Percentiles rank a stretch among this genome's conserved stretches.
Conservation (phyloP, 2,329 filamentous ascomycete genomes). For the Phyllosticta paracitricarpa region DNA sequence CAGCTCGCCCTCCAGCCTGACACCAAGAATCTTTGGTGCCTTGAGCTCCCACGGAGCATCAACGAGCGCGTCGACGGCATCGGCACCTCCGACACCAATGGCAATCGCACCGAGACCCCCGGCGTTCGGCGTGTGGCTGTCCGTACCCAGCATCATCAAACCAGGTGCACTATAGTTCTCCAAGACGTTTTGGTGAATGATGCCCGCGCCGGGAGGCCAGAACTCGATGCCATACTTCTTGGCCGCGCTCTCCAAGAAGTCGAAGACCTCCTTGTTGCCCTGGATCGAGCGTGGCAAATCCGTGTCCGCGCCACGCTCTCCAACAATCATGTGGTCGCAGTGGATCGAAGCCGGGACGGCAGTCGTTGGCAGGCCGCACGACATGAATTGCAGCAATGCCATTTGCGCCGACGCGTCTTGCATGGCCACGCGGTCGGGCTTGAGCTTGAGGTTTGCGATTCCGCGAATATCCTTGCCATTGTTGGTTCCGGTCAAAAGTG, state of each 20-base stretch:
- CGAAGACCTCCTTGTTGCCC: conserved; percentile 94
- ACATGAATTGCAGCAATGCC: conserved; percentile 98
- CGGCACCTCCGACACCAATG: conserved; percentile 93
- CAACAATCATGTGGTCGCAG: conserved; percentile 98
- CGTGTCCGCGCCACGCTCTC: conserved; percentile 75
- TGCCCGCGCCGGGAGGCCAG: conserved; percentile 31
- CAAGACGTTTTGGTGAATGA: conserved; percentile 85
- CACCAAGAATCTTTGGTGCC: conserved; percentile 81
- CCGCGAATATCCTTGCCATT: conserved; percentile 79
- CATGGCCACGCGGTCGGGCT: conserved; percentile 96
- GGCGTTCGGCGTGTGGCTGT: conserved; percentile 96
- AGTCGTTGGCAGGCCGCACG: conserved; percentile 77
- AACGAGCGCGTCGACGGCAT: conserved; percentile 92
- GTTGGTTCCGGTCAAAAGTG: conserved; percentile 69
- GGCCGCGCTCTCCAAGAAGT: conserved; percentile 82
- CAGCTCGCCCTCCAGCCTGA: conserved; percentile 72
- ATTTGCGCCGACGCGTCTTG: conserved; percentile 98
- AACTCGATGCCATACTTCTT: conserved; percentile 40
- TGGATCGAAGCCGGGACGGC: conserved; percentile 96
- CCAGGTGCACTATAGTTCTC: conserved; percentile 98
- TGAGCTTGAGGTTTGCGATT: conserved; percentile 87
- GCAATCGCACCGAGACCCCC: conserved; percentile 87
- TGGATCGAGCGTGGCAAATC: conserved; percentile 79
- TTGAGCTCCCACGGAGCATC: conserved; percentile 97
- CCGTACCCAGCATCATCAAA: conserved; percentile 96